Base-by-base conservation (phyloP, 2,329 filamentous ascomycete species). In the Ceratocystis variospora region DNA sequence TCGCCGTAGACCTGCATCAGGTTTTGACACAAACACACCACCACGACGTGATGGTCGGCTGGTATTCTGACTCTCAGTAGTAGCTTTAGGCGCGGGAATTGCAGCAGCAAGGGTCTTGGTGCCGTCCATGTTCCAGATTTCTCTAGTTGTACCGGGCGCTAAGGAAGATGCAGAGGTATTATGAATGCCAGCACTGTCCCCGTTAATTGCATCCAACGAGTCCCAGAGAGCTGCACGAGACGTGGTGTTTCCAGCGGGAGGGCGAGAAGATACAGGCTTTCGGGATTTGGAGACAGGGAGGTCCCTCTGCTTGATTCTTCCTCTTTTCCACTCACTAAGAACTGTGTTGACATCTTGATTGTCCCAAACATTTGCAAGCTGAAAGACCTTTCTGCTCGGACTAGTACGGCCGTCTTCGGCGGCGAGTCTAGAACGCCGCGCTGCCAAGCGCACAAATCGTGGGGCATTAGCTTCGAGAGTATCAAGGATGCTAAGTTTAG, bases 401-500 rank as follows among this genome's bases (percentile, higher is more conserved):
- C 79, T 85, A 5, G 80, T 77, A 71, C 81, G 80, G 17, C 84
- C 84, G 69, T 80, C 75, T 12, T 78, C 77, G 31, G 69, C 71
- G 44, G 77, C 78, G 63, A 73, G 76, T 65, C 75, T 80, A 3
- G 79, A 83, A 64, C 81, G 78, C 17, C 85, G 82, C 55, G 83
- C 83, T 63, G 85, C 85, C 71, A 87, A 79, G 68, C 79, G 83
- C 44, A 87, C 74, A 69, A 87, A 87, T 1, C 72, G 74, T 1
- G 85, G 85, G 0, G 83, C 81, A 67, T 77, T 71, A 1, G 76
- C 72, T 68, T 81, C 79, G 57, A 81, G 76, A 25, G 85, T 79
- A 72, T 87, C 84, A n/a, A 87, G 71, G 66, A 87, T 85, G 69
- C 84, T 81, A 22, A 87, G 76, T 22, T 72, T 74, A 2, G 82